These are phyloP conservation scores for Ustilago crameri DNA, from an alignment of 1,284 basidiomycete genomes.

Conservation along the genomic window DNA sequence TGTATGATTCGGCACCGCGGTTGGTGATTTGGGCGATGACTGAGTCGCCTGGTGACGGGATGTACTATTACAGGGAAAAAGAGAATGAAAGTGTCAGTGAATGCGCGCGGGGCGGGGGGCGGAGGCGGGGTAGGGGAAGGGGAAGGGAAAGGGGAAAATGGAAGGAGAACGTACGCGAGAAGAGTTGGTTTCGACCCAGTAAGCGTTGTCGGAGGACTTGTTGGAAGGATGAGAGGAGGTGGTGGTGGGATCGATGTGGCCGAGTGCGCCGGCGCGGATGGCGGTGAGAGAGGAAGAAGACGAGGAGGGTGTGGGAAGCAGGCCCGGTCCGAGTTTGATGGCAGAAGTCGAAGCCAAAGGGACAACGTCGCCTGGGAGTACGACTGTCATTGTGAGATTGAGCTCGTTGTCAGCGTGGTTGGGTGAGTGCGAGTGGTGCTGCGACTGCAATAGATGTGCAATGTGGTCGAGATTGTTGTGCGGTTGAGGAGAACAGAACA, in stretches of 20 bases:
- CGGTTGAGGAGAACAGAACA: too few species aligned
- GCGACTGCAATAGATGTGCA: too few species aligned
- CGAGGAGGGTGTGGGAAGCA: conserved; percentile 38
- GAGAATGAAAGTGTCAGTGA: not conserved
- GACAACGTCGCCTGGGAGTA: conserved; percentile 59
- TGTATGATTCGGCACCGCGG: conserved; percentile 60
- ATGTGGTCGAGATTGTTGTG: too few species aligned
- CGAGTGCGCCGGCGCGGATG: conserved; percentile 45
- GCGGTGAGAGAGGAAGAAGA: conserved; percentile 40
- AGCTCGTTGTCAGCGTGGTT: not conserved
- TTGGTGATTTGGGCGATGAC: conserved; percentile 64
- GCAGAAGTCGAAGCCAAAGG: conserved; percentile 17
- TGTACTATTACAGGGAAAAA: conserved; percentile 35
- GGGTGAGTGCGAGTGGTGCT: too few species aligned
- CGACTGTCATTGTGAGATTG: conserved; percentile 40
- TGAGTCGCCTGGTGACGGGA: conserved; percentile 52
- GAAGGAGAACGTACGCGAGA: conserved; percentile 17
- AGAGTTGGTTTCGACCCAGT: conserved; percentile 58
- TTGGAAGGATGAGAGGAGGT: not conserved
- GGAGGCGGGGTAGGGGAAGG: not conserved
- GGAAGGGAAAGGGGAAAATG: not conserved
- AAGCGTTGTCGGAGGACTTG: conserved; percentile 16
- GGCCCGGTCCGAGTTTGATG: conserved; percentile 56
- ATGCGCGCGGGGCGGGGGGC: too few species aligned
- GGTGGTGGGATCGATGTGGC: conserved; percentile 25